phyloP scores from a whole-genome alignment of 768 basidiomycete species.

The Pseudohyphozyma bogoriensis region DNA sequence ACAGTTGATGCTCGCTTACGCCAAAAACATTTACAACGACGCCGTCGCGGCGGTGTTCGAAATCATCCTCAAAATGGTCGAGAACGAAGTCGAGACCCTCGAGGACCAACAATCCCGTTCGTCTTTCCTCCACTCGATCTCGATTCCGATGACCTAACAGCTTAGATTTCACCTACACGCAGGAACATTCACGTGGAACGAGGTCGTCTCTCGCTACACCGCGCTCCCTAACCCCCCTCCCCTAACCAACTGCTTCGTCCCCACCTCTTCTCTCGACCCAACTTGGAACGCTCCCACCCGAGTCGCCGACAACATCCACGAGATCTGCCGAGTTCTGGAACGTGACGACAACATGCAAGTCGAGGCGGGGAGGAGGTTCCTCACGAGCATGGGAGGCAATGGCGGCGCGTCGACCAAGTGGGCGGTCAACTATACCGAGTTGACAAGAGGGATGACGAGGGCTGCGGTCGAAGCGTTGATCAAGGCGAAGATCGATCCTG shows the following conservation, averaged over 20 bases:
- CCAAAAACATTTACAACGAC: slow-evolving; percentile 66
- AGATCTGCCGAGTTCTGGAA: slow-evolving; percentile 18
- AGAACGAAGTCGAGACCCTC: slow-evolving; percentile 14
- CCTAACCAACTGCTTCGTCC: slow-evolving; percentile 19
- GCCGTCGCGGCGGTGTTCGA: slow-evolving; percentile 18
- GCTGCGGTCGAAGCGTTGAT: slow-evolving; percentile 67
- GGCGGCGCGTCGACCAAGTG: slow-evolving; percentile 49
- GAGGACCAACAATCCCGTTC: neutral
- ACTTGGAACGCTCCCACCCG: slow-evolving; percentile 9
- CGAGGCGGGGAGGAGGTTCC: slow-evolving; percentile 10
- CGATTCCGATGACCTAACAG: neutral
- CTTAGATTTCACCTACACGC: neutral
- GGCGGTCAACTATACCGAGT: slow-evolving; percentile 59
- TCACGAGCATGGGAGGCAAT: slow-evolving; percentile 19
- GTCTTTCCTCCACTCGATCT: slow-evolving; percentile 1
- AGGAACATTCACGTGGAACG: slow-evolving; percentile 31
- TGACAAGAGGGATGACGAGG: slow-evolving; percentile 56
- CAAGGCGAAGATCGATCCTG: slow-evolving; percentile 69
- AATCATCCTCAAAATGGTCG: slow-evolving; percentile 22
- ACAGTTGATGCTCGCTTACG: slow-evolving; percentile 69
- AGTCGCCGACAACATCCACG: slow-evolving; percentile 12
- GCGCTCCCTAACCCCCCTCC: slow-evolving; percentile 8
- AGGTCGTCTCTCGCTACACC: slow-evolving; percentile 27
- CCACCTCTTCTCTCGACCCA: neutral
- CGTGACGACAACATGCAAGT: slow-evolving; percentile 16